Evolutionary conservation across 2,329 filamentous ascomycete genomes (phyloP).

Genomic region (Ceratocystiopsis minuta): DNA sequence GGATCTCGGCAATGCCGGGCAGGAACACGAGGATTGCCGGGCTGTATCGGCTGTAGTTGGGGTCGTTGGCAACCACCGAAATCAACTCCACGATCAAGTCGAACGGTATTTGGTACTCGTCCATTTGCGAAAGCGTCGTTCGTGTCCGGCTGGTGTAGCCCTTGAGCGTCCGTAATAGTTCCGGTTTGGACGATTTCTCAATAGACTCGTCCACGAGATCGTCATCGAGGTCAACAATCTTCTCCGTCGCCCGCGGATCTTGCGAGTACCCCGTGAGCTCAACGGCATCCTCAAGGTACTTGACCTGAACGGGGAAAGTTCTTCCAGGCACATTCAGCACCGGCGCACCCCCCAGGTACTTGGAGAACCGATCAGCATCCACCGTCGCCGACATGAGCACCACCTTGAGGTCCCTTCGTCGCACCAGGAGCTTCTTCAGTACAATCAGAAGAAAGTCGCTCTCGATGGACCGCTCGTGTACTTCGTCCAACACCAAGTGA

Average conservation of each 20-base stretch:
- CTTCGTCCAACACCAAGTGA: conserved; percentile 90
- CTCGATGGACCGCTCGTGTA: conserved; percentile 90
- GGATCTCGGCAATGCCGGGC: conserved; percentile 85
- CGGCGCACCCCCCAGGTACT: conserved; percentile 70
- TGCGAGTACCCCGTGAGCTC: conserved; percentile 62
- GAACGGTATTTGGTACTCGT: conserved; percentile 86
- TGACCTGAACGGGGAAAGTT: conserved; percentile 79
- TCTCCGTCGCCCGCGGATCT: conserved; percentile 31
- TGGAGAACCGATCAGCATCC: conserved; percentile 78
- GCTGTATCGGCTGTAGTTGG: conserved; percentile 52
- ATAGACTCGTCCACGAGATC: conserved; percentile 30
- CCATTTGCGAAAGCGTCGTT: conserved; percentile 55
- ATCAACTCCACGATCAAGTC: conserved; percentile 70
- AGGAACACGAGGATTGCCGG: conserved; percentile 89
- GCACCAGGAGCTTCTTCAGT: conserved; percentile 60
- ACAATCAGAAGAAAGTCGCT: conserved; percentile 92
- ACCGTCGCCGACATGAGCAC: conserved; percentile 96
- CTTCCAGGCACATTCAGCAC: conserved; percentile 81
- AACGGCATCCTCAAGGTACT: conserved; percentile 82
- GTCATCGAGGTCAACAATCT: conserved; percentile 44
- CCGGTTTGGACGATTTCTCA: conserved; percentile 32
- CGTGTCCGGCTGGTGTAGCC: conserved; percentile 62
- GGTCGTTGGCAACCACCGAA: conserved; percentile 52
- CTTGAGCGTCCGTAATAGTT: conserved; percentile 46
- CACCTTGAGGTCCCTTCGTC: conserved; percentile 71